Evolutionary conservation across 495 filamentous ascomycete genomes (phyloP).

Genomic region (Talaromyces ruber): DNA sequence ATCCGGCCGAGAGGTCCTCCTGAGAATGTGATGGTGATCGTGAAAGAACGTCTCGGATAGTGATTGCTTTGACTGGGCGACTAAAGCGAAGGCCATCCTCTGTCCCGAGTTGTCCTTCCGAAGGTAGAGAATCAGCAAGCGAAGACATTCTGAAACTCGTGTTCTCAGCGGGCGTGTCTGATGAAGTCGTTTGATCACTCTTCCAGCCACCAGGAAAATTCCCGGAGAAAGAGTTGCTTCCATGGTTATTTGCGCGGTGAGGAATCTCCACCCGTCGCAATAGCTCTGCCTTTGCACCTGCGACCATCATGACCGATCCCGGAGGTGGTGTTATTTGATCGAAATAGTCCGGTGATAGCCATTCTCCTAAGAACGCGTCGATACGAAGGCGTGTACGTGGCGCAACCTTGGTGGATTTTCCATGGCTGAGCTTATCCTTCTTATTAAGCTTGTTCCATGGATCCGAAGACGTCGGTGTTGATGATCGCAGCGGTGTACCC

Average conservation of each 20-base stretch:
- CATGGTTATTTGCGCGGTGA: constrained; percentile 17
- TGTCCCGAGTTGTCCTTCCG: not conserved
- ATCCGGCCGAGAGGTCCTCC: constrained; percentile 27
- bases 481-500: constrained; percentile 5
- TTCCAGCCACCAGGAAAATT: constrained; percentile 60
- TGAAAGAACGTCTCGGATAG: constrained; percentile 4
- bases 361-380: constrained; percentile 92
- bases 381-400: constrained; percentile 50
- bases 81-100: not conserved
- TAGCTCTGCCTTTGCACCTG: constrained; percentile 76
- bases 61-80: not conserved
- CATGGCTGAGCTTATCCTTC: constrained; percentile 4
- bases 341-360: constrained; percentile 88
- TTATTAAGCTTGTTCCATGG: constrained; percentile 3
- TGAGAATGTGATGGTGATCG: not conserved
- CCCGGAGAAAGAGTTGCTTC: constrained; percentile 21
- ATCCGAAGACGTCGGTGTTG: constrained; percentile 14
- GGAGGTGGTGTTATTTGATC: constrained; percentile 87
- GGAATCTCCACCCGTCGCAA: constrained; percentile 55
- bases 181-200: constrained; percentile 22
- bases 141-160: constrained; percentile 12
- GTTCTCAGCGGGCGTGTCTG: constrained; percentile 17
- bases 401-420: constrained; percentile 10
- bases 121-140: not conserved
- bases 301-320: constrained; percentile 74